These are phyloP conservation scores for Scolecobasidium constrictum DNA, from an alignment of 2,329 filamentous ascomycete genomes.

Conservation along the genomic window DNA sequence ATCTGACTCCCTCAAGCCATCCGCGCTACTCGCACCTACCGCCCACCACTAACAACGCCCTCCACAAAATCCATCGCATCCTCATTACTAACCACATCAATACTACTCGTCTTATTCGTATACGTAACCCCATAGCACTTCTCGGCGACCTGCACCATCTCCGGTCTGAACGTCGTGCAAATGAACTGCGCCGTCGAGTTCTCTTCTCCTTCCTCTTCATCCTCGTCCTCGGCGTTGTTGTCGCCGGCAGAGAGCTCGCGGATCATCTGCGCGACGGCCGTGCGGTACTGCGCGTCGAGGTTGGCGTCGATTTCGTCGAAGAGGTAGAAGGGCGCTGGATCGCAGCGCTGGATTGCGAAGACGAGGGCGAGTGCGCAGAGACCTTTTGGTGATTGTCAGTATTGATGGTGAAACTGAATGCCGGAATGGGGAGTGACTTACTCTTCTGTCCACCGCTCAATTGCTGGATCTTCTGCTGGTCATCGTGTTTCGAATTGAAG, in stretches of 20 bases:
- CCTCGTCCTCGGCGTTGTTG: not conserved
- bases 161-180: slow-evolving; percentile 95
- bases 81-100: slow-evolving; percentile 79
- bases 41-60: slow-evolving; percentile 36
- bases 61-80: slow-evolving; percentile 92
- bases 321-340: slow-evolving; percentile 96
- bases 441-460: slow-evolving; percentile 96
- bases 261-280: slow-evolving; percentile 83
- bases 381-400: slow-evolving; percentile 38
- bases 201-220: slow-evolving; percentile 21
- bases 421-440: slow-evolving; percentile 34
- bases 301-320: slow-evolving; percentile 99
- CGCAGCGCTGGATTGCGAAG: slow-evolving; percentile 96
- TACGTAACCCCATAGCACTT: slow-evolving; percentile 97
- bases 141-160: slow-evolving; percentile 90
- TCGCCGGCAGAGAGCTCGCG: slow-evolving; percentile 36
- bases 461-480: slow-evolving; percentile 96
- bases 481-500: slow-evolving; percentile 97
- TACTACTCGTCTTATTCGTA: slow-evolving; percentile 81
- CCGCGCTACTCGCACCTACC: too few species aligned
- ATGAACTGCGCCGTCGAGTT: slow-evolving; percentile 67
- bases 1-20: too few species aligned
- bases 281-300: slow-evolving; percentile 93
- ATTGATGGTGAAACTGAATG: not conserved
- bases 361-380: slow-evolving; percentile 94